These are phyloP conservation scores for Pythium chondricola DNA, from an alignment of 352 stramenopile species.

Conservation along the genomic window DNA sequence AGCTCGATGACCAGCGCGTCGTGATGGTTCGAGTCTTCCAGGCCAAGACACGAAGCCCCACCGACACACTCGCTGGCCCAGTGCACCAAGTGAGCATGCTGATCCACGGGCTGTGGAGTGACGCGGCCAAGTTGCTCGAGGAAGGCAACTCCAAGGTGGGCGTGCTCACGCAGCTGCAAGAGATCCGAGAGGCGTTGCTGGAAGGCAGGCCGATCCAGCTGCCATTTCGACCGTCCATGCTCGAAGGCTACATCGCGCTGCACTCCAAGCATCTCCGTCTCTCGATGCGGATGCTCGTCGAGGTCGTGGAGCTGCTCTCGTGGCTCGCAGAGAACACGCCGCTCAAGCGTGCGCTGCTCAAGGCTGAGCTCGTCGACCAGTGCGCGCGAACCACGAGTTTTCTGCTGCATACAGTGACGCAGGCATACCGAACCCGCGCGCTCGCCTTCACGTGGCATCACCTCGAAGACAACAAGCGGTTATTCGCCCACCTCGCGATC, in stretches of 20 bases:
- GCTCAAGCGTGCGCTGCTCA: constrained; percentile 41
- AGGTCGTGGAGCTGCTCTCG: constrained; percentile 54
- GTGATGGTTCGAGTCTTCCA: constrained; percentile 24
- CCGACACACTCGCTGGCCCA: not conserved
- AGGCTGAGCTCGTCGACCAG: constrained; percentile 55
- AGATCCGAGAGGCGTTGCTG: constrained; percentile 37
- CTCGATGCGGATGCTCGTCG: constrained; percentile 53
- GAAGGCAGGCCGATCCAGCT: constrained; percentile 17
- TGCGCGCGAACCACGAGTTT: constrained; percentile 60
- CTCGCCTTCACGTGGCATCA: constrained; percentile 50
- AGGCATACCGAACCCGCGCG: constrained; percentile 30
- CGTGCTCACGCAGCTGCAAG: constrained; percentile 51
- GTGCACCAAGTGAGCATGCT: constrained; percentile 37
- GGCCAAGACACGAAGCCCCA: constrained; percentile 1
- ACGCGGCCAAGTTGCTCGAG: constrained; percentile 65
- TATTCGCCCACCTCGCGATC: constrained; percentile 55
- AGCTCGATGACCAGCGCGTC: constrained; percentile 35
- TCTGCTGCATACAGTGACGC: constrained; percentile 36
- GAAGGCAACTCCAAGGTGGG: constrained; percentile 55
- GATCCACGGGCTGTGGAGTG: constrained; percentile 61
- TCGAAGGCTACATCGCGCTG: constrained; percentile 42
- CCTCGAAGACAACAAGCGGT: constrained; percentile 43
- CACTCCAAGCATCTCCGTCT: constrained; percentile 65
- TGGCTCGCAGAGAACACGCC: constrained; percentile 48
- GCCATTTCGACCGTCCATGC: constrained; percentile 24